Evolutionary conservation across 2,329 filamentous ascomycete species (phyloP), one percentile per base, ranked within the genome.

Genomic region (Zymoseptoria brevis): DNA sequence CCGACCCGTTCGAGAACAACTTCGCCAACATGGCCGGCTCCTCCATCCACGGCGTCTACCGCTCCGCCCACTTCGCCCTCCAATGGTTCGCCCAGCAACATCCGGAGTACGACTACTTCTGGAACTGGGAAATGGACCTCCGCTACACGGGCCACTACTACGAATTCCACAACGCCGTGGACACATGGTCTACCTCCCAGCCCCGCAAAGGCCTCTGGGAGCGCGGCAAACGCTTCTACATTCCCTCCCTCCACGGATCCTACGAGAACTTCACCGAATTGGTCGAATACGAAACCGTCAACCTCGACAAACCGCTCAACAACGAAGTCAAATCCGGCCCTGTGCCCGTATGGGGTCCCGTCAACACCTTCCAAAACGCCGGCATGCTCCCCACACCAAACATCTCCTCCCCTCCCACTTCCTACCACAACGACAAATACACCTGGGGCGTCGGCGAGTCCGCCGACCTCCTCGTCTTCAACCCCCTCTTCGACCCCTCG

Each of bases 71-170:
- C 62, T 79, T 80, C 59, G 73, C 78, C 4, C 68, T 81, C 52
- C 78, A 80, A 62, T 80, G 78, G 78, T 81, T 81, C 64, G 72
- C 76, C 11, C 78, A 80, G 66, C 73, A 78, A 56, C 76, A 77
- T 57, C 77, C 75, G 16, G 77, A 80, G 63, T 81, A 80, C 62
- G 79, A 81, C 64, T 79, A 77, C 61, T 78, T 77, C 73, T 94
- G 90, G 89, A 93, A 93, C 74, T 93, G 89, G 89, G 90, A 95
- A 72, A 90, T 95, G 83, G 90, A 95, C 72, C 82, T 89, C 50
- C 84, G 90, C 50, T 87, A 88, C 68, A 88, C 84, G 0, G 90
- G 90, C 8, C 89, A 94, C 67, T 88, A 92, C 76, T 93, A 92
- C 73, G 88, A 94, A 68, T 83, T 94, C 66, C 83, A 90, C 61